These are phyloP conservation scores for Tilletiaria anomala DNA, from an alignment of 1,284 basidiomycete genomes.

Conservation along the genomic window DNA sequence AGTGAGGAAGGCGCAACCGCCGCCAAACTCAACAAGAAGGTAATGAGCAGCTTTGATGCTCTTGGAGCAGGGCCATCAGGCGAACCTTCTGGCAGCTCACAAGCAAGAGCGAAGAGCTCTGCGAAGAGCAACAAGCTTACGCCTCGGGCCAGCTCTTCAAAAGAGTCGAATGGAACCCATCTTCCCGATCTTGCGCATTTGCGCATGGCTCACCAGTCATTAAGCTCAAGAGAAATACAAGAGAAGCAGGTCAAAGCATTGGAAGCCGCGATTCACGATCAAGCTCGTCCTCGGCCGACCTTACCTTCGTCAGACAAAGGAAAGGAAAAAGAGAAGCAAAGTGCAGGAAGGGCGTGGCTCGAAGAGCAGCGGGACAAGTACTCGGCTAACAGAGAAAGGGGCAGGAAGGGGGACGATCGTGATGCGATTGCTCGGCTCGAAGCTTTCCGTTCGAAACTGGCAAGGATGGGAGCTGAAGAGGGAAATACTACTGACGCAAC, in stretches of 20 bases:
- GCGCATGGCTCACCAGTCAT: too few species aligned
- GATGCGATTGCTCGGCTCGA: too few species aligned
- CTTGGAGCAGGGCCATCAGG: not conserved
- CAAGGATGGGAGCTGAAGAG: not conserved
- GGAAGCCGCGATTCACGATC: not conserved
- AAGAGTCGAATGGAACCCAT: too few species aligned
- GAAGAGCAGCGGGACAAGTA: not conserved
- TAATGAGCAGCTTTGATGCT: not conserved
- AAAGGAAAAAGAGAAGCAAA: not conserved
- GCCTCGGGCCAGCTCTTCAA: slow-evolving; percentile 2
- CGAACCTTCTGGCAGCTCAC: not conserved
- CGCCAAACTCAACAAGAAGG: not conserved
- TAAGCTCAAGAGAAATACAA: not conserved
- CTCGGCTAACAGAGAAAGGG: too few species aligned
- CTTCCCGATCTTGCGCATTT: too few species aligned
- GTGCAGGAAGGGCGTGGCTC: not conserved
- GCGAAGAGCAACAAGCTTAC: slow-evolving; percentile 1
- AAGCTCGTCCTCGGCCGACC: too few species aligned
- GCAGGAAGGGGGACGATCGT: too few species aligned
- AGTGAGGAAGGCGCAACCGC: slow-evolving; percentile 1
- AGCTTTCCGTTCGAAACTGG: too few species aligned
- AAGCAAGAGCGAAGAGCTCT: not conserved
- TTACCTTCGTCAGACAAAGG: too few species aligned
- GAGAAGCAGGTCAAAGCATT: not conserved
- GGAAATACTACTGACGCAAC: not conserved